Base-by-base conservation (phyloP, 257 asterid genomes). In the Verbascum thapsus region DNA sequence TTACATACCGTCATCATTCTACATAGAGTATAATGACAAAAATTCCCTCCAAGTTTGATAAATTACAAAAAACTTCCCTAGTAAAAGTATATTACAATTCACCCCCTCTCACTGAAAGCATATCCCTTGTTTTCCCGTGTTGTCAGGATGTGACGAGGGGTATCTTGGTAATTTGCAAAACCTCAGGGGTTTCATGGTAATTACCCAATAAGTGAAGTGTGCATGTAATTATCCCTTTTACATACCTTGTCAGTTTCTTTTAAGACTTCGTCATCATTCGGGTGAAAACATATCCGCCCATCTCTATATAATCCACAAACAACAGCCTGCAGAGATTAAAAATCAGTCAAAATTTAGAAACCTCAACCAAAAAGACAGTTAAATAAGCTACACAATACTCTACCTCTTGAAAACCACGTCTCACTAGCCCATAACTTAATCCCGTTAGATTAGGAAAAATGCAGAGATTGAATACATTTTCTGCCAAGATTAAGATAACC, bases 381-480 rank as follows among this genome's bases (percentile, higher is more conserved):
- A 26, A 26, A 26, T 1, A 26, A 26, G 32, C 32, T 26, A 26
- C 32, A 5, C 5, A 26, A 26, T 26, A 26, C 32, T 69, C 65
- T 79, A 92, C 99, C 96, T 89, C 90, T 77, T 83, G 95, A 71
- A 90, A 92, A 55, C 91, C 95, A 61, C 88, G 79, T 69, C 97
- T 85, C 75, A 92, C 42, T 76, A 80, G 83, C 76, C 81, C 74
- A 72, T 89, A 92, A 18, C 61, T 81, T 54, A 92, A 68, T 34
- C 99, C 99, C 13, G 66, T 82, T 52, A 92, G 77, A 73, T 89
- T 83, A 40, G 95, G 88, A 66, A 89, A 92, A 76, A 78, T 79
- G 79, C 94, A 75, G 39, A 92, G 96, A 76, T 92, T 89, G 87
- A 92, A 92, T 13, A 92, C 99, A 56, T 92, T 92, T 83, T 89